These are phyloP conservation scores for Dispira simplex DNA, from an alignment of 192 early-diverging fungal species.

Conservation along the genomic window DNA sequence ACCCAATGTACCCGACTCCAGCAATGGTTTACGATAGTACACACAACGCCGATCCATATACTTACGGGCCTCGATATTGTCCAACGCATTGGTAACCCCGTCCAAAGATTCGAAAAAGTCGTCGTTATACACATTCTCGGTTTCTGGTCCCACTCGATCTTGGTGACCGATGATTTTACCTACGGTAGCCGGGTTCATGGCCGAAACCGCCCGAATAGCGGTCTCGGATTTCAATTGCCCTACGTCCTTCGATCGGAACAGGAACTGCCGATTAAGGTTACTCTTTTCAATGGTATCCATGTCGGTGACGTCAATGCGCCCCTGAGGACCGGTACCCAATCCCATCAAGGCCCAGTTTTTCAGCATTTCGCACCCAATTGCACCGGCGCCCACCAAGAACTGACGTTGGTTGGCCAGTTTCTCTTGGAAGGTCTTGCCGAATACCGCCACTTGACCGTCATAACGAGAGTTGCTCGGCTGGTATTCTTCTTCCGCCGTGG, in stretches of 20 bases:
- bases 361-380: slow-evolving; percentile 99
- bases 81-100: slow-evolving; percentile 94
- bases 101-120: slow-evolving; percentile 78
- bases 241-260: slow-evolving; percentile 80
- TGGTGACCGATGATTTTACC: slow-evolving; percentile 60
- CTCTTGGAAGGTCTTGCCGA: slow-evolving; percentile 83
- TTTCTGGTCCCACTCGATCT: slow-evolving; percentile 90
- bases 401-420: slow-evolving; percentile 71
- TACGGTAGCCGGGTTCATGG: slow-evolving; percentile 80
- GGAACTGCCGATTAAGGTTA: slow-evolving; percentile 98
- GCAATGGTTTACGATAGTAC: slow-evolving; percentile 82
- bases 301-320: slow-evolving; percentile 81
- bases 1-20: slow-evolving; percentile 96
- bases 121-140: slow-evolving; percentile 85
- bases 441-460: slow-evolving; percentile 91
- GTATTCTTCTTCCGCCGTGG: slow-evolving; percentile 52
- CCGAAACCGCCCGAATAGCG: slow-evolving; percentile 69
- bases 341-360: slow-evolving; percentile 99
- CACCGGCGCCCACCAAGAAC: slow-evolving; percentile 96
- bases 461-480: slow-evolving; percentile 79
- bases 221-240: slow-evolving; percentile 88
- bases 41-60: slow-evolving; percentile 98
- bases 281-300: slow-evolving; percentile 99
- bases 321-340: slow-evolving; percentile 63
- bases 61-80: slow-evolving; percentile 93